phyloP scores from a whole-genome alignment of 805 yeast species.

The Blastobotrys terrestris region DNA sequence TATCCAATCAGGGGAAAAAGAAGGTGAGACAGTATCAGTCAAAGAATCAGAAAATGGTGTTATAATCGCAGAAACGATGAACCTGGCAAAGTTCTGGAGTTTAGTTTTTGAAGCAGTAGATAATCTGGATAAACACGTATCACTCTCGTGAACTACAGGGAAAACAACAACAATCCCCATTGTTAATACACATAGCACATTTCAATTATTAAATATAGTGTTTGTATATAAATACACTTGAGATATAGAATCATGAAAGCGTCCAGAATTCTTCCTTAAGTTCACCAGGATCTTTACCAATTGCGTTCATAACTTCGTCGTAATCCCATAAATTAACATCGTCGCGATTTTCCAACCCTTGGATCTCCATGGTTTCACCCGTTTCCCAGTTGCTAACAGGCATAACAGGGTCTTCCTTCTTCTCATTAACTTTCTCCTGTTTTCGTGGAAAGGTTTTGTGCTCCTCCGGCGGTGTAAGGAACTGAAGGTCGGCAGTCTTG shows the following conservation, averaged over 20 bases:
- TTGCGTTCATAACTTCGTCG: slow-evolving; percentile 17
- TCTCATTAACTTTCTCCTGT: not conserved
- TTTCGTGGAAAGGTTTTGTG: slow-evolving; percentile 5
- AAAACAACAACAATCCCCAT: no score
- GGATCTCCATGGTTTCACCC: slow-evolving; percentile 8
- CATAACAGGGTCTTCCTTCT: slow-evolving; percentile 6
- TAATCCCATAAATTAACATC: slow-evolving; percentile 21
- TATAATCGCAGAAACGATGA: slow-evolving; percentile 36
- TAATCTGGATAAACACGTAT: slow-evolving; percentile 31
- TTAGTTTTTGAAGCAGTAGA: slow-evolving; percentile 36
- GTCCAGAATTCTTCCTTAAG: slow-evolving; percentile 25
- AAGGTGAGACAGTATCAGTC: slow-evolving; percentile 25
- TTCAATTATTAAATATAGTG: not conserved
- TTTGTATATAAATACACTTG: not conserved
- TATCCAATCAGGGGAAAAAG: slow-evolving; percentile 25
- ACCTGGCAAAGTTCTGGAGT: slow-evolving; percentile 43
- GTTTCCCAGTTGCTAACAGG: slow-evolving; percentile 12
- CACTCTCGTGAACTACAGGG: not conserved
- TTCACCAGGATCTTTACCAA: slow-evolving; percentile 20
- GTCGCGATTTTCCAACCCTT: slow-evolving; percentile 13
- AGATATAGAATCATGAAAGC: slow-evolving; percentile 6
- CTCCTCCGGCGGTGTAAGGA: slow-evolving; percentile 27
- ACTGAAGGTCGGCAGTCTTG: slow-evolving; percentile 23
- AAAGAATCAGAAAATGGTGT: slow-evolving; percentile 29
- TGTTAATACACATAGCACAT: not conserved